phyloP scores from a whole-genome alignment of 2,329 filamentous ascomycete species.

The Fonsecaea pugnacius region DNA sequence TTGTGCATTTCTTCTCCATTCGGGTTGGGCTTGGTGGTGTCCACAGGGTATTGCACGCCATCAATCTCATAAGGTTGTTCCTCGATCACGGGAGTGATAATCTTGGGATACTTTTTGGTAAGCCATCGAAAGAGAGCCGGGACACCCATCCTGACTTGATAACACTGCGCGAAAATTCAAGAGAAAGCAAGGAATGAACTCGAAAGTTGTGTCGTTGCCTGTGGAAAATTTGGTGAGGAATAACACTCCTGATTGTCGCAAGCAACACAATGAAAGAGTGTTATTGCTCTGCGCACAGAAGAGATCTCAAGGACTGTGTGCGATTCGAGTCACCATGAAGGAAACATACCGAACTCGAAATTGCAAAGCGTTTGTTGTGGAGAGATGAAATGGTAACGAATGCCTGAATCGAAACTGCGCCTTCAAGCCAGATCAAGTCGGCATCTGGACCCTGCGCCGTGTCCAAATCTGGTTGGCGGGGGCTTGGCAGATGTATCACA shows the following conservation, averaged over 20 bases:
- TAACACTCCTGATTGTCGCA: neutral
- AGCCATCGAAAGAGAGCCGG: constrained; percentile 96
- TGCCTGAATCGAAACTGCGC: neutral
- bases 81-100: constrained; percentile 88
- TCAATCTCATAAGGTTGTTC: constrained; percentile 81
- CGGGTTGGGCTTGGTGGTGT: constrained; percentile 82
- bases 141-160: constrained; percentile 72
- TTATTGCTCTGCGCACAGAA: neutral
- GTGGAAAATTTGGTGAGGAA: neutral
- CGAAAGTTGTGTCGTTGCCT: neutral
- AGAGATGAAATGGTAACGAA: neutral
- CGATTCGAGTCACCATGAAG: neutral
- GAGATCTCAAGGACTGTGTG: neutral
- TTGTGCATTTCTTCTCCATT: constrained; percentile 99
- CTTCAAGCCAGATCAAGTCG: neutral
- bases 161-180: neutral
- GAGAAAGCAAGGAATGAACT: neutral
- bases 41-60: constrained; percentile 81
- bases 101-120: constrained; percentile 96
- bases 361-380: neutral
- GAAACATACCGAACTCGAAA: neutral
- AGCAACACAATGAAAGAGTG: neutral
- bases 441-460: neutral
- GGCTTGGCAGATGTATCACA: neutral
- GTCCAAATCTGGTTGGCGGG: neutral